phyloP scores from a whole-genome alignment of 257 asterid species.

The Oldenlandia corymbosa region DNA sequence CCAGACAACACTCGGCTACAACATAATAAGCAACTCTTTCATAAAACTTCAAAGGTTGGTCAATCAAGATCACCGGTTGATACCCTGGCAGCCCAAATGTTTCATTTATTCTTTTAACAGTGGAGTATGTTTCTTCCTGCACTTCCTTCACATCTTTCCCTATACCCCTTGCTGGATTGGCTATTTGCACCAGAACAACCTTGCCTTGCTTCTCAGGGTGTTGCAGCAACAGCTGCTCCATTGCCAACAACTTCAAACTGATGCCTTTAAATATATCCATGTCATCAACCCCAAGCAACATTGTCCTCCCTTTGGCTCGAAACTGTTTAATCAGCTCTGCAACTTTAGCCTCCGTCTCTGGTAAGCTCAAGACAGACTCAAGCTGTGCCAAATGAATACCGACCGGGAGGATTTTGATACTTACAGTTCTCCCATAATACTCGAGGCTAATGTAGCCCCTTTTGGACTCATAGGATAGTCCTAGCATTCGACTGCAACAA shows the following conservation, averaged over 20 bases:
- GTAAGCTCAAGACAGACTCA: constrained; percentile 59
- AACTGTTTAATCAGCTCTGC: constrained; percentile 54
- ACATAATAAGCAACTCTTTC: constrained; percentile 79
- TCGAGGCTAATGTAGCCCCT: constrained; percentile 87
- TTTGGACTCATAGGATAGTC: constrained; percentile 75
- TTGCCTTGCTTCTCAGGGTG: constrained; percentile 88
- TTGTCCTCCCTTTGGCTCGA: constrained; percentile 48
- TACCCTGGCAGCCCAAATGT: constrained; percentile 68
- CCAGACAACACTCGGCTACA: constrained; percentile 79
- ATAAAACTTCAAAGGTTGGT: constrained; percentile 59
- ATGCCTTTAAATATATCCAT: constrained; percentile 91
- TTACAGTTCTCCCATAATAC: constrained; percentile 85
- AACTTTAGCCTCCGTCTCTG: constrained; percentile 59
- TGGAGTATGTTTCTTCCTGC: constrained; percentile 59
- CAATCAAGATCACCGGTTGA: constrained; percentile 65
- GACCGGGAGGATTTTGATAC: constrained; percentile 87
- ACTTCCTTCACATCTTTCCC: constrained; percentile 88
- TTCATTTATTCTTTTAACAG: constrained; percentile 71
- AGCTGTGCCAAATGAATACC: constrained; percentile 92
- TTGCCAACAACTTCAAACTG: constrained; percentile 71
- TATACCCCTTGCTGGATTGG: constrained; percentile 80
- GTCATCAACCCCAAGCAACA: constrained; percentile 84
- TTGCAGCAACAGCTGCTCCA: constrained; percentile 72
- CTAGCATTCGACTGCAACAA: constrained; percentile 85
- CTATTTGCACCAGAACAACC: constrained; percentile 81